A percentile compares a stretch with the other conserved stretches of the same genome.
Evolutionary conservation across 2,329 filamentous ascomycete species (phyloP).

Genomic region (Cryphonectria japonica): DNA sequence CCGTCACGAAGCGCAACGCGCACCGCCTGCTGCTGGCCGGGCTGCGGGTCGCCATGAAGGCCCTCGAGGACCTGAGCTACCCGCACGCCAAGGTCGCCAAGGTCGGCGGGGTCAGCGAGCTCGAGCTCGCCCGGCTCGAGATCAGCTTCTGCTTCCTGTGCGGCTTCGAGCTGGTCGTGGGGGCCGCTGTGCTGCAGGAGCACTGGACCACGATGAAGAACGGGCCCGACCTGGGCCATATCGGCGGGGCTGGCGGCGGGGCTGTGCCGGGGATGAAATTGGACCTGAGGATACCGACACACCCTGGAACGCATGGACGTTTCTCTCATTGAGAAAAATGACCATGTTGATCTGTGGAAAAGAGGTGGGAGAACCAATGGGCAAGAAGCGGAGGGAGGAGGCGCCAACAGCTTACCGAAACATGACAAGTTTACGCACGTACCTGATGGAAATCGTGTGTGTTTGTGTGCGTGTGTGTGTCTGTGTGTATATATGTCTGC

Average conservation of each 20-base stretch:
- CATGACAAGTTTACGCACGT: neutral
- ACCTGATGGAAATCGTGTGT: neutral
- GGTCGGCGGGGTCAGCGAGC: constrained; percentile 84
- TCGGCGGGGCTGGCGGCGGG: constrained; percentile 15
- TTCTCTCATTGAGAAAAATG: constrained; percentile 12
- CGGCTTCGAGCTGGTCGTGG: constrained; percentile 78
- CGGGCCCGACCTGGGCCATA: constrained; percentile 25
- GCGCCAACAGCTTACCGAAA: neutral
- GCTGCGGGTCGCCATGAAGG: constrained; percentile 88
- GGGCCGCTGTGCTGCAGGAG: constrained; percentile 59
- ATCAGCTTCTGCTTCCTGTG: constrained; percentile 86
- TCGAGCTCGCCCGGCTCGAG: constrained; percentile 82
- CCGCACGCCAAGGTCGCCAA: constrained; percentile 81
- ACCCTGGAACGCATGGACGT: constrained; percentile 4
- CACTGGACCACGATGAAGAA: constrained; percentile 68
- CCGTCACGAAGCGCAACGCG: constrained; percentile 80
- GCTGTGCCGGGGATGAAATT: constrained; percentile 1
- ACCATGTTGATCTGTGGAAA: neutral
- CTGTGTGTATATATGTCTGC: neutral
- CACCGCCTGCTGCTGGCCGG: constrained; percentile 86
- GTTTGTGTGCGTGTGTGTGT: neutral
- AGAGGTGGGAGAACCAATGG: neutral
- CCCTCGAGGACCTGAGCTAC: constrained; percentile 89
- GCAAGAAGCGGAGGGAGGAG: neutral
- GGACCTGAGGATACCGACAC: constrained; percentile 15